Evolutionary conservation across 352 stramenopile genomes (phyloP).

Genomic region (Blastocystis sp.): DNA sequence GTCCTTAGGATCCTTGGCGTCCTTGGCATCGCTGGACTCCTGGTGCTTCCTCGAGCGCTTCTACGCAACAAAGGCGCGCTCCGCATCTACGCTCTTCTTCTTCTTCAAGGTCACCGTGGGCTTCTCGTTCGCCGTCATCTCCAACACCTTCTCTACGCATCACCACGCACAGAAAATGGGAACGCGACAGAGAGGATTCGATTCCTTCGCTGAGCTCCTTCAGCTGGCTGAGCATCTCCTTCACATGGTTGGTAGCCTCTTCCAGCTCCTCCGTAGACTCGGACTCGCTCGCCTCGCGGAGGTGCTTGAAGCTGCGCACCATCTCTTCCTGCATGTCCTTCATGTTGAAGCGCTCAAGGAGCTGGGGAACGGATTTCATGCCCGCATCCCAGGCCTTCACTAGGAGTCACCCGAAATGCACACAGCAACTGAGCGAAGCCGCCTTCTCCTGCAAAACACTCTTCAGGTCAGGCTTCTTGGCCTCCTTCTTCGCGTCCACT

Average conservation of each 20-base stretch:
- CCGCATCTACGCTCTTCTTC: slow-evolving; percentile 6
- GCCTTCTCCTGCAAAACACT: slow-evolving; percentile 1
- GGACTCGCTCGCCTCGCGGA: slow-evolving; percentile 24
- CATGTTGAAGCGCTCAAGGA: slow-evolving; percentile 56
- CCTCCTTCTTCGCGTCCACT: neutral
- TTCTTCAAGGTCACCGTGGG: slow-evolving; percentile 50
- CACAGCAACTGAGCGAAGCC: neutral
- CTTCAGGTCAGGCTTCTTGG: slow-evolving; percentile 4
- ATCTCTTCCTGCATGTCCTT: slow-evolving; percentile 61
- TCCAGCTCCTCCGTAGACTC: neutral
- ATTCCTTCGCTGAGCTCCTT: slow-evolving; percentile 45
- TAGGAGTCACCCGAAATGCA: neutral
- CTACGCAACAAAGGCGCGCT: neutral
- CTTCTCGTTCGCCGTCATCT: slow-evolving; percentile 63
- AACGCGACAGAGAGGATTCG: slow-evolving; percentile 20
- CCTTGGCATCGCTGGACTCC: neutral
- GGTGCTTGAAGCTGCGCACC: neutral
- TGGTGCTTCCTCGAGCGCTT: neutral
- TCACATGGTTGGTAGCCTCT: slow-evolving; percentile 24
- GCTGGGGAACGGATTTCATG: slow-evolving; percentile 50
- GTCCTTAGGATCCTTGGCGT: neutral
- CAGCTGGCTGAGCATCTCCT: slow-evolving; percentile 33
- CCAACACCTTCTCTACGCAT: slow-evolving; percentile 38
- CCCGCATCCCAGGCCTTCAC: slow-evolving; percentile 22
- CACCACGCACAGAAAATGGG: neutral